Base-by-base conservation (phyloP, 371 early-diverging fungal species). In the Apophysomyces elegans region DNA sequence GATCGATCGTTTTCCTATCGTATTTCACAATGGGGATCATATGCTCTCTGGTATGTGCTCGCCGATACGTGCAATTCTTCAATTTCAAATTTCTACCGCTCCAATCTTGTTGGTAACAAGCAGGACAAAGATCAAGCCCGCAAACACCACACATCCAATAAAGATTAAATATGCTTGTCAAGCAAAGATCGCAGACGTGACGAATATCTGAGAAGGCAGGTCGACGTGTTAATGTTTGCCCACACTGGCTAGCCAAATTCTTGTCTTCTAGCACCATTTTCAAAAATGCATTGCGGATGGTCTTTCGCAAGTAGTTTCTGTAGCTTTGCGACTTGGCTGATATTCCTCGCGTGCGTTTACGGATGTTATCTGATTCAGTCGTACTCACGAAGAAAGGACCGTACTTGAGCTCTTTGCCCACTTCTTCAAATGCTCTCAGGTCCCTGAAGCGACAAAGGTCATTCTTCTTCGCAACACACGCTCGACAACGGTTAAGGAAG, bases 81-180 rank as follows among this genome's bases (percentile, higher is more conserved):
- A 50, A 21, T 14, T 54, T 36, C 3, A 43, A 36, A 9, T 44
- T 54, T 32, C 36, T 21, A 39, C 66, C 59, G 58, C 67, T 45
- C 70, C 71, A 67, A 14, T 61, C 46, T 62, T 76, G 66, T 12
- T 76, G 64, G 58, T 67, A 81, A 63, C 93, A 92, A 5, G 61
- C 67, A 4, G 70, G 14, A 62, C 93, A 92, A 5, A 88, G 5
- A 43, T 90, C 90, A 4, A 61, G n/a, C 7, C 77, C 83, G 47
- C 90, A 90, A 44, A 69, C 36, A 35, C 69, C 47, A 65, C 93
- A 92, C 39, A 78, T 59, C 66, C 73, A 88, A 64, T 83, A 84
- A 4, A 71, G 61, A 35, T 77, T 79, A 37, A 86, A 67, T 2
- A 85, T 77, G 21, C 78, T 75, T 0, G 80, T 80, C 6, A 54